These are phyloP conservation scores for Cystofilobasidium capitatum DNA, from an alignment of 768 basidiomycete genomes.

Conservation along the genomic window DNA sequence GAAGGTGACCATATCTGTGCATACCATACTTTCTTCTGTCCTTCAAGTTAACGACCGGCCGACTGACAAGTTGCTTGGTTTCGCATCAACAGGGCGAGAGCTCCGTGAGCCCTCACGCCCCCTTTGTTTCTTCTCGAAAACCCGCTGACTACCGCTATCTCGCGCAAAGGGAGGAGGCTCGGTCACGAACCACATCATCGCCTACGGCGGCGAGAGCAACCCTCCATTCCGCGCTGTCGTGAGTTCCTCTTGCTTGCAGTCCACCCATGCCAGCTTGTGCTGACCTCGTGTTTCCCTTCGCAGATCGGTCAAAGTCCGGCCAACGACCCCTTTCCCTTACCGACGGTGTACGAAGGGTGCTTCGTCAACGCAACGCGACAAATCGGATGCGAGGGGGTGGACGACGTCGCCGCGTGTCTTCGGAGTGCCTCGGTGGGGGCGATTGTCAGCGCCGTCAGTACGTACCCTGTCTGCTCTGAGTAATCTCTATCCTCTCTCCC, in stretches of 20 bases:
- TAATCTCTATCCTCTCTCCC: not conserved
- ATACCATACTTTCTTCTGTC: not conserved
- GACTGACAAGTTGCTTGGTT: not conserved
- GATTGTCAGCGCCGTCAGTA: conserved; percentile 29
- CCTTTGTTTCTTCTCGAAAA: too few relatives aligned
- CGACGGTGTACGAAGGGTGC: conserved; percentile 28
- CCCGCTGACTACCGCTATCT: too few relatives aligned
- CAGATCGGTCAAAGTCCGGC: conserved; percentile 31
- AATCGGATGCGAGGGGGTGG: conserved; percentile 26
- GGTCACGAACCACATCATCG: conserved; percentile 45
- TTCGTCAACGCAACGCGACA: conserved; percentile 28
- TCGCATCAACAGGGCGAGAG: conserved; percentile 33
- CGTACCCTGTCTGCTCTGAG: not conserved
- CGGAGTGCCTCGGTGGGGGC: conserved; percentile 17
- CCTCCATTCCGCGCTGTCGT: conserved; percentile 27
- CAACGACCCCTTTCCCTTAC: conserved; percentile 28
- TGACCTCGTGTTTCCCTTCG: not conserved
- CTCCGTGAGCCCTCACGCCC: not conserved
- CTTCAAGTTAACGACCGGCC: not conserved
- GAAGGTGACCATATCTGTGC: conserved; percentile 23
- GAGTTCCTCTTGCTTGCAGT: not conserved
- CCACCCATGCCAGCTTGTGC: not conserved
- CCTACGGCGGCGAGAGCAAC: conserved; percentile 42
- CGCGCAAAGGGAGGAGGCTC: conserved; percentile 41
- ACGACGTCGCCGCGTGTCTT: conserved; percentile 27